Evolutionary conservation across 805 yeast genomes (phyloP).

Genomic region (Scheffersomyces amazonensis): DNA sequence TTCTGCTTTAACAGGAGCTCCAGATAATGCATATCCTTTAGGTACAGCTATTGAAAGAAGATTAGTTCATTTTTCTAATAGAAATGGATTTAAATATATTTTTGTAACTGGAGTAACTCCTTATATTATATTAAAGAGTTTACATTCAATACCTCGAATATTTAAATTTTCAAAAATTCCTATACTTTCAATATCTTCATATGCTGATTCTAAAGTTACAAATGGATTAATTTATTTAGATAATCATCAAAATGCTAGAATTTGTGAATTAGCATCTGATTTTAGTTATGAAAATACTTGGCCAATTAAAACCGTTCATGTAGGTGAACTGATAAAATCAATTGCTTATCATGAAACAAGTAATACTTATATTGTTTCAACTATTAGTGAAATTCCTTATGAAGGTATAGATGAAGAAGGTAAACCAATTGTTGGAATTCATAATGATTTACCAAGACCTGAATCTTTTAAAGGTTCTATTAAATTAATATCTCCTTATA

Average conservation of each 20-base stretch:
- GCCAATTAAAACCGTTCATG: slow-evolving; percentile 48
- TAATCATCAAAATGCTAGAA: slow-evolving; percentile 64
- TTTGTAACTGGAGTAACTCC: slow-evolving; percentile 76
- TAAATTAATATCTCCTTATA: slow-evolving; percentile 65
- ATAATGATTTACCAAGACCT: slow-evolving; percentile 53
- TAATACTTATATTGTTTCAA: slow-evolving; percentile 60
- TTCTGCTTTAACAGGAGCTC: slow-evolving; percentile 66
- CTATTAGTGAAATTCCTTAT: slow-evolving; percentile 57
- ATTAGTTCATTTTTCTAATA: slow-evolving; percentile 54
- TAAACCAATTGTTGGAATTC: slow-evolving; percentile 54
- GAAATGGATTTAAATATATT: slow-evolving; percentile 57
- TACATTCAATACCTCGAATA: slow-evolving; percentile 61
- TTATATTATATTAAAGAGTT: slow-evolving; percentile 61
- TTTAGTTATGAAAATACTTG: slow-evolving; percentile 57
- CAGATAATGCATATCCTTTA: slow-evolving; percentile 68
- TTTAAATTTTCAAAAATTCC: slow-evolving; percentile 65
- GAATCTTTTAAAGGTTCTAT: slow-evolving; percentile 57
- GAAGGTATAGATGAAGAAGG: slow-evolving; percentile 75
- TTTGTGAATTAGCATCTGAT: slow-evolving; percentile 45
- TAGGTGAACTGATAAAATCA: slow-evolving; percentile 64
- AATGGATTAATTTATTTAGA: slow-evolving; percentile 72
- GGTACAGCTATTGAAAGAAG: slow-evolving; percentile 71
- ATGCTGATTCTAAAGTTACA: slow-evolving; percentile 34
- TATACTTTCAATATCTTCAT: slow-evolving; percentile 63
- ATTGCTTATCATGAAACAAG: slow-evolving; percentile 69